Base-by-base conservation (phyloP, 257 asterid species). In the Solanum neorickii region DNA sequence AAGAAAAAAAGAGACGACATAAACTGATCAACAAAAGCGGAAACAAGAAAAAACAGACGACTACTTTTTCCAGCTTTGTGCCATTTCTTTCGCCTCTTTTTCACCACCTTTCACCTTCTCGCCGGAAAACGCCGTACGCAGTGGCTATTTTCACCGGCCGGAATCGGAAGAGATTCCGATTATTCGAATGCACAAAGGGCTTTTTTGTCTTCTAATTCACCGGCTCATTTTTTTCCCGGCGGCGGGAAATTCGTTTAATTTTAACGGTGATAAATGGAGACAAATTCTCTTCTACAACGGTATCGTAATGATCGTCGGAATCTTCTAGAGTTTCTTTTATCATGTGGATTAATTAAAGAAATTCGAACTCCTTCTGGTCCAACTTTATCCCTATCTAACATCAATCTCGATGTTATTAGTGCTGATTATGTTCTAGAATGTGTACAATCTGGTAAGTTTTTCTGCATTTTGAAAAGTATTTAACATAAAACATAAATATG, bases 271-370 rank as follows among this genome's bases (percentile, higher is more conserved):
- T 44, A 5, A 5, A 78, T 80, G 85, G 85, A 80, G 85, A 80
- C 44, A 49, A 16, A 93, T 89, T 90, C 93, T 49, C 89, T 92
- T 92, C 82, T 95, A 75, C 92, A 91, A 65, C 92, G 90, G 33
- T 97, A 94, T 91, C 97, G 98, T 72, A 76, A 89, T 89, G 99
- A 97, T 95, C 97, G 99, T 83, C 96, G 99, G 93, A 97, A 96
- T 91, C 98, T 97, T 82, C 92, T 97, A 73, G 95, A 96, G 85
- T 96, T 92, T 89, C 87, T 97, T 68, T 8, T 95, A 1, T 93
- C 98, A 35, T 93, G 97, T 4, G 95, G 93, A 37, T 89, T 93
- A 69, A 66, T 95, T 84, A 91, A 74, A 78, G 92, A 93, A 87
- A 88, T 94, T 87, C 91, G 90, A 75, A 90, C 98, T 65, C 91